Percentiles rank a stretch among this genome's conserved stretches.
Evolutionary conservation across 208 protist genomes (phyloP).

Genomic region (Acanthamoeba castellanii): DNA sequence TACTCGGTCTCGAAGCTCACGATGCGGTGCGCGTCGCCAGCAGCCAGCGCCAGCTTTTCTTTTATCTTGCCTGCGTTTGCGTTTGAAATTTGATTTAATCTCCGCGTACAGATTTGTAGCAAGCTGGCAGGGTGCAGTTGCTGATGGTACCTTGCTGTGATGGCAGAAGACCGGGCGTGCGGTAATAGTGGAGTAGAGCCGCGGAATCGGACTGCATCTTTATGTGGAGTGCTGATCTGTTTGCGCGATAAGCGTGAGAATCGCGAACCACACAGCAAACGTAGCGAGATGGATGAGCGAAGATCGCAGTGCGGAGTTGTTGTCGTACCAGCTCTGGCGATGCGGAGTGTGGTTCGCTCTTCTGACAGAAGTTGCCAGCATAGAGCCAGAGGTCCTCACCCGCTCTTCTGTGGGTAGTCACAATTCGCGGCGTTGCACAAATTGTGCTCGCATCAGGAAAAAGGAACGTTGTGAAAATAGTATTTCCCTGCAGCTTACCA

Average conservation of each 20-base stretch:
- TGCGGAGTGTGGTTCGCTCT: background rate
- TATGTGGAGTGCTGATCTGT: background rate
- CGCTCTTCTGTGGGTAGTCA: background rate
- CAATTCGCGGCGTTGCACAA: background rate
- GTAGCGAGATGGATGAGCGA: background rate
- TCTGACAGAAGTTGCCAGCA: no score
- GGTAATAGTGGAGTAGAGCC: slow-evolving; percentile 43
- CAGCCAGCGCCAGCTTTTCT: slow-evolving; percentile 38
- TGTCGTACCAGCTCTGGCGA: background rate
- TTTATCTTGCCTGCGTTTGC: slow-evolving; percentile 36
- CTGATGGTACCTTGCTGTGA: slow-evolving; percentile 51
- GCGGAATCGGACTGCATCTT: slow-evolving; percentile 5
- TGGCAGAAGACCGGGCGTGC: slow-evolving; percentile 56
- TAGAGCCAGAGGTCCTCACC: background rate
- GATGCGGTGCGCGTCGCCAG: background rate
- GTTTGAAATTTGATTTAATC: background rate
- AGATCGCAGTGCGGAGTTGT: background rate
- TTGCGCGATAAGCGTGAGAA: background rate
- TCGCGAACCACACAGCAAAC: no score
- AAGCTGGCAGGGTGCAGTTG: background rate
- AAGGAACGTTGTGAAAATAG: no score
- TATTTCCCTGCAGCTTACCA: no score
- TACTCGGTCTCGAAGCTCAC: slow-evolving; percentile 82
- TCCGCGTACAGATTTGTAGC: background rate
- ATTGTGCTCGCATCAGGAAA: background rate